Evolutionary conservation across 768 basidiomycete species (phyloP).

Genomic region (Daedalea quercina): DNA sequence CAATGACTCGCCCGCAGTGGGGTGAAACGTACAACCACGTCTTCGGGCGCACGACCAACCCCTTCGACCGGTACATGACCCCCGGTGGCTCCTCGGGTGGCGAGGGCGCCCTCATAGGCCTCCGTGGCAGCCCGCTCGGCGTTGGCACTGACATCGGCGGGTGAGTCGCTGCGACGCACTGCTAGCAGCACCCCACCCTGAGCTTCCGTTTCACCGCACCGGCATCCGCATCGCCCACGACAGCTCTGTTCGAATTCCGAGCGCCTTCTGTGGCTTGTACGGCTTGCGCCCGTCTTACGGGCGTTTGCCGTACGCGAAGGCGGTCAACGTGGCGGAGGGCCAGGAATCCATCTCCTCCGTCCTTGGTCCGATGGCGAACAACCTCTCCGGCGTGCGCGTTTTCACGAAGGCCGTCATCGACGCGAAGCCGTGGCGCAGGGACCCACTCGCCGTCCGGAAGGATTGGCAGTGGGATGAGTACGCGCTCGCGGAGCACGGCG

Average conservation of each 20-base stretch:
- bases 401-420: conserved; percentile 63
- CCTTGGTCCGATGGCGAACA: conserved; percentile 62
- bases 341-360: conserved; percentile 68
- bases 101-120: conserved; percentile 71
- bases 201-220: not conserved
- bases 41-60: conserved; percentile 76
- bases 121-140: conserved; percentile 44
- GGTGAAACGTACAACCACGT: conserved; percentile 73
- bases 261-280: conserved; percentile 63
- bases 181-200: not conserved
- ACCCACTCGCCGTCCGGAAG: conserved; percentile 45
- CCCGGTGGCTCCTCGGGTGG: conserved; percentile 82
- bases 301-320: conserved; percentile 66
- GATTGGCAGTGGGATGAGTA: conserved; percentile 42
- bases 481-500: conserved; percentile 39
- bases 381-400: conserved; percentile 50
- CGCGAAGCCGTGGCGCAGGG: conserved; percentile 46
- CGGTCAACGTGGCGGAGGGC: conserved; percentile 59
- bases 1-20: conserved; percentile 39
- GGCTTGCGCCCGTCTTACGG: conserved; percentile 63
- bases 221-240: not conserved
- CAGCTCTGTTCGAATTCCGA: conserved; percentile 69
- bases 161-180: too few relatives aligned
- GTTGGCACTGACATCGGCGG: conserved; percentile 81
- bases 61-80: conserved; percentile 64